A percentile compares a stretch with the other conserved stretches of the same genome.
Evolutionary conservation across 805 yeast species (phyloP).

Genomic region (Metschnikowia lochheadii): DNA sequence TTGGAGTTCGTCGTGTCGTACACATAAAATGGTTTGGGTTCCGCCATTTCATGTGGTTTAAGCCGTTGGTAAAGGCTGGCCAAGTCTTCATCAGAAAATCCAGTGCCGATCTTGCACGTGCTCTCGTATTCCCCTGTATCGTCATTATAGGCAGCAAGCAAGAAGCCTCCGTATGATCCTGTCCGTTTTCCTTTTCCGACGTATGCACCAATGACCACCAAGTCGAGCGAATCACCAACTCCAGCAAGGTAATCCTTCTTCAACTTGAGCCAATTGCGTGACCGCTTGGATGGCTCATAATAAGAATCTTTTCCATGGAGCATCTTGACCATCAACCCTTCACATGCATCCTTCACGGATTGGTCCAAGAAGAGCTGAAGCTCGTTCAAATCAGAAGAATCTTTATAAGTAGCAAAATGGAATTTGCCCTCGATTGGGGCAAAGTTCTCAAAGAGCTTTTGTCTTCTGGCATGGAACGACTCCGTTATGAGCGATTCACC

Average conservation of each 20-base stretch:
- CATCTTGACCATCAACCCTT: slow-evolving; percentile 94
- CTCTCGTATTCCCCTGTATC: slow-evolving; percentile 93
- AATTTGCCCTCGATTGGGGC: slow-evolving; percentile 69
- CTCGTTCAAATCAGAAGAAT: slow-evolving; percentile 67
- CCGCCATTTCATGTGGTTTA: slow-evolving; percentile 59
- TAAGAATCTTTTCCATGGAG: slow-evolving; percentile 73
- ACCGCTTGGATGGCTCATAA: slow-evolving; percentile 93
- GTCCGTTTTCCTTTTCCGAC: slow-evolving; percentile 93
- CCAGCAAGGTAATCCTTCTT: slow-evolving; percentile 95
- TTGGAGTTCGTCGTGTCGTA: slow-evolving; percentile 58
- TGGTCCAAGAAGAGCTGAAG: slow-evolving; percentile 83
- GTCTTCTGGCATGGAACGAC: slow-evolving; percentile 68
- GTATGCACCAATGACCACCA: slow-evolving; percentile 92
- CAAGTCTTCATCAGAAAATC: slow-evolving; percentile 84
- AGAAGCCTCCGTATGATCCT: slow-evolving; percentile 90
- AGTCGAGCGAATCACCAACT: slow-evolving; percentile 90
- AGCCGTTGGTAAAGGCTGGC: slow-evolving; percentile 55
- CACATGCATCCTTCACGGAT: slow-evolving; percentile 85
- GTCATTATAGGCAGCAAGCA: slow-evolving; percentile 84
- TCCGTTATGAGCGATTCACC: slow-evolving; percentile 65
- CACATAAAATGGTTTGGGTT: slow-evolving; percentile 64
- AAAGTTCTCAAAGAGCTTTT: slow-evolving; percentile 52
- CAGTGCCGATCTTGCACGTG: slow-evolving; percentile 96
- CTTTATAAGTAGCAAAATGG: slow-evolving; percentile 70
- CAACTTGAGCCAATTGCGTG: slow-evolving; percentile 91